Conservation (phyloP, 2,329 filamentous ascomycete species). For the Aspergillus sp. region DNA sequence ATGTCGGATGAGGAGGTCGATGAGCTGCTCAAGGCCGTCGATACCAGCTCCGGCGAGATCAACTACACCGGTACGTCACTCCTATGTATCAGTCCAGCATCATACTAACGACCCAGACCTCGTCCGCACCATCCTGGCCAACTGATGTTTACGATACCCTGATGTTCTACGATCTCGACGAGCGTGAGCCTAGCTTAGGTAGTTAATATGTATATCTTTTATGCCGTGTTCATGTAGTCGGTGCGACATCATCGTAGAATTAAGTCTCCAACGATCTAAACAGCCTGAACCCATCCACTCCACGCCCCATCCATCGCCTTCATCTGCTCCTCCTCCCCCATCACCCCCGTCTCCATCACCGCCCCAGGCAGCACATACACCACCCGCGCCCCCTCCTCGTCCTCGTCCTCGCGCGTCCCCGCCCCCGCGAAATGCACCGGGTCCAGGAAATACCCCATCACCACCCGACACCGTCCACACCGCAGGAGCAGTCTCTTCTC, state of each 20-base stretch:
- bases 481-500: conserved; percentile 62
- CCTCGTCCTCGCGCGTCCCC: conserved; percentile 10
- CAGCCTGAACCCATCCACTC: conserved; percentile 26
- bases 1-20: conserved; percentile 99
- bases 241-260: background rate
- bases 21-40: conserved; percentile 96
- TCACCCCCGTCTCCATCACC: conserved; percentile 57
- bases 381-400: conserved; percentile 41
- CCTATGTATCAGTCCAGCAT: background rate
- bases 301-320: conserved; percentile 34
- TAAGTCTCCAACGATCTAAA: conserved; percentile 1
- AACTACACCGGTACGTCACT: conserved; percentile 81
- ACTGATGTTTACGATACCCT: conserved; percentile 53
- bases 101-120: conserved; percentile 58
- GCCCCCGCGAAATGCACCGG: conserved; percentile 44
- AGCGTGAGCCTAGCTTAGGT: too few relatives aligned
- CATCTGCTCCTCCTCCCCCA: conserved; percentile 43
- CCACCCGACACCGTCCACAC: conserved; percentile 61
- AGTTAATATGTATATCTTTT: background rate
- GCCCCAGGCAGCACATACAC: conserved; percentile 63
- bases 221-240: background rate
- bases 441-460: conserved; percentile 64
- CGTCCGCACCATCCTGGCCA: conserved; percentile 82
- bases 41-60: conserved; percentile 93
- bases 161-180: conserved; percentile 18